Conservation (phyloP, 177 flowering plant genomes). For the Vitis hybrid region DNA sequence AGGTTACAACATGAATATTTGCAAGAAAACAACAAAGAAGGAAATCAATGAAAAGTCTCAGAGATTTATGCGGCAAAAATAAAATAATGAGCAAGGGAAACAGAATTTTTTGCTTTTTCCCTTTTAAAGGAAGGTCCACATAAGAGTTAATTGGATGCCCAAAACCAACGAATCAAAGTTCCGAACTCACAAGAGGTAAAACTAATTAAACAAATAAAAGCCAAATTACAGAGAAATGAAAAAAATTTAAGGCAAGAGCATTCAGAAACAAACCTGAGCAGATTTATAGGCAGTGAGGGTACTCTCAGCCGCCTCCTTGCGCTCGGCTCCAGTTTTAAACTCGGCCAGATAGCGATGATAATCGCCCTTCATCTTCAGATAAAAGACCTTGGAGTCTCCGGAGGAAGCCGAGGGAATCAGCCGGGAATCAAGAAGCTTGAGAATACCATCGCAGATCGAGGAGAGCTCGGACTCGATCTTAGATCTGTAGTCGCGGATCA, state of each 20-base stretch:
- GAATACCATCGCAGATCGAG: constrained; percentile 50
- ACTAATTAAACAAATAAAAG: background rate
- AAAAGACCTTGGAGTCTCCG: constrained; percentile 56
- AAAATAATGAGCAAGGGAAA: too few species aligned
- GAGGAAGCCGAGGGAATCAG: constrained; percentile 39
- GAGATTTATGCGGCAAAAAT: too few species aligned
- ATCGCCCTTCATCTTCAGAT: constrained; percentile 65
- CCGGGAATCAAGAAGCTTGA: constrained; percentile 41
- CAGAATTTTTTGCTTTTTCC: too few species aligned
- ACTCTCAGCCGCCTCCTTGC: constrained; percentile 57
- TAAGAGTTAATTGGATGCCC: too few species aligned
- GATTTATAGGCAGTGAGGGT: constrained; percentile 55
- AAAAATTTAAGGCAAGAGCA: background rate
- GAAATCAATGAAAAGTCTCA: too few species aligned
- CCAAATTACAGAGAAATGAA: background rate
- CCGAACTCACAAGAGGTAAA: too few species aligned
- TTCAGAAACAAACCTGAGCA: constrained; percentile 39
- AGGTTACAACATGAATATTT: too few species aligned
- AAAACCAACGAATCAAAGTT: too few species aligned
- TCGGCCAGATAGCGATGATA: constrained; percentile 59
- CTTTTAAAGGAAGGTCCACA: too few species aligned
- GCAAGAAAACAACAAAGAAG: too few species aligned
- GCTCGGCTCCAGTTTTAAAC: constrained; percentile 51
- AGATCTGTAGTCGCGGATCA: constrained; percentile 46
- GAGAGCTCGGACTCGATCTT: constrained; percentile 56